A percentile compares a stretch with the other conserved stretches of the same genome.
Evolutionary conservation across 1,284 basidiomycete species (phyloP).

Genomic region (Earliella scabrosa): DNA sequence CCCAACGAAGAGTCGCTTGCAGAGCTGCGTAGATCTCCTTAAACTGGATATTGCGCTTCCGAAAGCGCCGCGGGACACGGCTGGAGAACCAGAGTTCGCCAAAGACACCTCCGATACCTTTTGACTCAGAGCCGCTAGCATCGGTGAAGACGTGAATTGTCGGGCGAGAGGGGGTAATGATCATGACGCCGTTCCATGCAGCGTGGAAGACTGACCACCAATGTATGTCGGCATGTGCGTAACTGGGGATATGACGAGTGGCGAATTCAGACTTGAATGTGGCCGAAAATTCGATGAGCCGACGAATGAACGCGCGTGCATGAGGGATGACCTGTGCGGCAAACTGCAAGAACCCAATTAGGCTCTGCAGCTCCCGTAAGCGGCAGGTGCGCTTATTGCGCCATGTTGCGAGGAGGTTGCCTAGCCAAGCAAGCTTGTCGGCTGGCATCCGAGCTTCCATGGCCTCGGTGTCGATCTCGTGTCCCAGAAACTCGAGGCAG

Average conservation of each 20-base stretch:
- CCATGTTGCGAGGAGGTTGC: neutral
- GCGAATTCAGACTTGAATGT: neutral
- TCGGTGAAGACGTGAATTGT: slow-evolving; percentile 6
- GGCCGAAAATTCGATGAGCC: slow-evolving; percentile 3
- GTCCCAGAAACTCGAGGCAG: slow-evolving; percentile 6
- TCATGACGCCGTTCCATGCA: slow-evolving; percentile 1
- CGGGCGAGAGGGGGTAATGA: neutral
- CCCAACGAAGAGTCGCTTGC: slow-evolving; percentile 6
- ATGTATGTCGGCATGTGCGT: slow-evolving; percentile 4
- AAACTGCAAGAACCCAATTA: slow-evolving; percentile 12
- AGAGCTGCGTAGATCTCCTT: neutral
- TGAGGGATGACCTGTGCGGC: slow-evolving; percentile 9
- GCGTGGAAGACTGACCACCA: slow-evolving; percentile 9
- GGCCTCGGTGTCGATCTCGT: slow-evolving; percentile 5
- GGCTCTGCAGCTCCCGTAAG: slow-evolving; percentile 5
- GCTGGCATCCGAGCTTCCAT: slow-evolving; percentile 9
- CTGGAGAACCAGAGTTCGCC: neutral
- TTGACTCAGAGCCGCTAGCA: neutral
- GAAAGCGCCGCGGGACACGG: slow-evolving; percentile 2
- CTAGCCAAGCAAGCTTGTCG: slow-evolving; percentile 5
- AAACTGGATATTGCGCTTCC: neutral
- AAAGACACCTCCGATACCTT: slow-evolving; percentile 1
- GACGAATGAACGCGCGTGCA: neutral
- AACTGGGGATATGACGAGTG: neutral
- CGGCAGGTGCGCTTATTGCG: neutral